Percentiles rank a stretch among this genome's conserved stretches.
phyloP scores from a whole-genome alignment of 805 yeast genomes.

The Wickerhamomyces subpelliculosus region DNA sequence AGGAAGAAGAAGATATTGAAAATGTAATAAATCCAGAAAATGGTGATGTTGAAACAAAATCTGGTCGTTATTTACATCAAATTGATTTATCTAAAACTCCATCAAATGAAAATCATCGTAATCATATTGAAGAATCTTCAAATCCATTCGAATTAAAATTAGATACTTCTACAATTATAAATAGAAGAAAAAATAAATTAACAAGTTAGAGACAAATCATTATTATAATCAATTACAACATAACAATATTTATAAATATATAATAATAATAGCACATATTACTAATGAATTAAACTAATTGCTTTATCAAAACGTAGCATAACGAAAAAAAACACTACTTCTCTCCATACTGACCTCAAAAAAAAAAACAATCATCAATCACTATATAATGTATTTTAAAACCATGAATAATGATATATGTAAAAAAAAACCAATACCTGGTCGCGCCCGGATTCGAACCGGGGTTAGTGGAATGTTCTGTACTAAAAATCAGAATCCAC shows the following conservation, averaged over 20 bases:
- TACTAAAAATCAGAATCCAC: slow-evolving; percentile 22
- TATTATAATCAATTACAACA: no score
- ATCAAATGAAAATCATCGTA: no score
- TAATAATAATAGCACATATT: no score
- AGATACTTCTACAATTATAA: slow-evolving; percentile 32
- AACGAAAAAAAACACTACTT: no score
- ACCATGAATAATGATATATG: no score
- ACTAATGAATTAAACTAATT: no score
- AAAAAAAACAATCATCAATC: no score
- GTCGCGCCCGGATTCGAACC: slow-evolving; percentile 29
- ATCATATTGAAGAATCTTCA: slow-evolving; percentile 10
- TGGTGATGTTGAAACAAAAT: slow-evolving; percentile 13
- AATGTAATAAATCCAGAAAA: slow-evolving; percentile 5
- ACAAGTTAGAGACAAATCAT: slow-evolving; percentile 2
- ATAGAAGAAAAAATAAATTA: slow-evolving; percentile 29
- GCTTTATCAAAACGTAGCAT: no score
- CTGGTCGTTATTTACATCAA: slow-evolving; percentile 14
- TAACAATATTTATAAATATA: no score
- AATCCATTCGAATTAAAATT: slow-evolving; percentile 29
- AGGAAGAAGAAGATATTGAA: slow-evolving; percentile 18
- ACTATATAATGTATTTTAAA: no score
- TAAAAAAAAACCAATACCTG: slow-evolving; percentile 7
- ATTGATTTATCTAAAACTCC: slow-evolving; percentile 6
- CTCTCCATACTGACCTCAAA: no score
- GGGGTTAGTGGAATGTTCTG: slow-evolving; percentile 23